A percentile compares a stretch with the other conserved stretches of the same genome.
Conservation (phyloP, 306 rosid species). For the Inga oerstediana region DNA sequence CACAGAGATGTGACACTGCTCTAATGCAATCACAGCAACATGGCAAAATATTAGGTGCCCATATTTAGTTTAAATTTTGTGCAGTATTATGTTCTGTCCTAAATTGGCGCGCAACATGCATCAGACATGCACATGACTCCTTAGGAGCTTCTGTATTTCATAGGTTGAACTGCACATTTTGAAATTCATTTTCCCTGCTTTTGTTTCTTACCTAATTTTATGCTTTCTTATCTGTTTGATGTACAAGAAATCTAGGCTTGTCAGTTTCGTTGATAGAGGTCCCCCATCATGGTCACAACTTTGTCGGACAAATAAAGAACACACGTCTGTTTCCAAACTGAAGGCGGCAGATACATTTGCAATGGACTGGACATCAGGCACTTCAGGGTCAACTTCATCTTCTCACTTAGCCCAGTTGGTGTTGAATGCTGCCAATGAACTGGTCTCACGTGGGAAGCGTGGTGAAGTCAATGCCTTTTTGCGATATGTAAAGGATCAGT, state of each 20-base stretch:
- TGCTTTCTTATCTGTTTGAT: conserved; percentile 25
- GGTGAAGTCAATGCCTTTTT: conserved; percentile 60
- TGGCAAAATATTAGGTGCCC: neutral
- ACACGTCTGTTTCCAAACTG: conserved; percentile 34
- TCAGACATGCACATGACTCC: neutral
- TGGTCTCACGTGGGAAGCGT: conserved; percentile 54
- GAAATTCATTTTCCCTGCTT: conserved; percentile 5
- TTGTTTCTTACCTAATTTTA: conserved; percentile 23
- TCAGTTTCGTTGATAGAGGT: conserved; percentile 75
- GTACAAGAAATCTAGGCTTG: conserved; percentile 84
- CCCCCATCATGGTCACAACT: conserved; percentile 76
- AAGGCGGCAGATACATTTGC: conserved; percentile 47
- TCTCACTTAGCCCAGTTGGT: conserved; percentile 48
- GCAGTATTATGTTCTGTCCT: neutral
- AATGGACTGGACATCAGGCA: conserved; percentile 40
- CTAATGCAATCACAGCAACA: neutral
- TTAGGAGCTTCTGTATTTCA: neutral
- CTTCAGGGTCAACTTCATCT: conserved; percentile 50
- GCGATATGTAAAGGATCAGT: conserved; percentile 55
- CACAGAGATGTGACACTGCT: neutral
- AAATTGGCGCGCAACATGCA: neutral
- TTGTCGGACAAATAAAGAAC: conserved; percentile 51
- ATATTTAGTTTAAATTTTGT: neutral
- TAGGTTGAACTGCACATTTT: conserved; percentile 1
- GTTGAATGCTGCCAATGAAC: conserved; percentile 61